Percentiles rank a stretch among this genome's conserved stretches.
Evolutionary conservation across 495 filamentous ascomycete species (phyloP).

Genomic region (Oidiodendron maius): DNA sequence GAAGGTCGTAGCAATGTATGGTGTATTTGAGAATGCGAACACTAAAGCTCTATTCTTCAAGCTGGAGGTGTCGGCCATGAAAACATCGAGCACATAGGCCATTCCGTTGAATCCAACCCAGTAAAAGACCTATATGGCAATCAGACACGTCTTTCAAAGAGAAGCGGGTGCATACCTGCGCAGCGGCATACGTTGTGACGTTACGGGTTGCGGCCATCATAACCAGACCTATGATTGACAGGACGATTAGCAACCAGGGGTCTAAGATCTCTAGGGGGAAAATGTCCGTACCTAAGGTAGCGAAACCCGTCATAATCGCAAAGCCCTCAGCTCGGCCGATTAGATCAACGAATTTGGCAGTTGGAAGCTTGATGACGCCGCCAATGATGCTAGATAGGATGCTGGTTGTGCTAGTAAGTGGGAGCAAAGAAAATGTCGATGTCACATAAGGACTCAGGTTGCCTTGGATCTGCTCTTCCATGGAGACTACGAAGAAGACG

Average conservation of each 20-base stretch:
- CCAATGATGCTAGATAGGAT: constrained; percentile 45
- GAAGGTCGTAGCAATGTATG: constrained; percentile 53
- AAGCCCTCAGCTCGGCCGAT: constrained; percentile 41
- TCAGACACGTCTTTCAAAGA: neutral
- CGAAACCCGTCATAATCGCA: constrained; percentile 24
- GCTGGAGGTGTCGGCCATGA: constrained; percentile 55
- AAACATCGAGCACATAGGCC: constrained; percentile 46
- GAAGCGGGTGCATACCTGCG: constrained; percentile 19
- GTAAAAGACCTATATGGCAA: constrained; percentile 23
- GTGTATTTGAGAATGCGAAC: constrained; percentile 49
- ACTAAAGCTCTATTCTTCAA: constrained; percentile 51
- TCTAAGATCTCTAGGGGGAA: constrained; percentile 41
- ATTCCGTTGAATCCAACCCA: constrained; percentile 37
- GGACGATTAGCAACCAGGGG: constrained; percentile 36
- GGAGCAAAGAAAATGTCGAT: constrained; percentile 29
- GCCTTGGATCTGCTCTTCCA: constrained; percentile 28
- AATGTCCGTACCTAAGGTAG: constrained; percentile 28
- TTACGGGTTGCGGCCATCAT: constrained; percentile 36
- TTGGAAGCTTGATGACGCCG: constrained; percentile 46
- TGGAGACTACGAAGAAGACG: constrained; percentile 35
- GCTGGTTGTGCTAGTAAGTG: constrained; percentile 27
- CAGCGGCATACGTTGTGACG: constrained; percentile 32
- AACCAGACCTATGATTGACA: constrained; percentile 22
- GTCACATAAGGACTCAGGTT: constrained; percentile 32
- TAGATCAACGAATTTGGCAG: constrained; percentile 53